Base-by-base conservation (phyloP, 164 flowering plant species). In the Piper longum region DNA sequence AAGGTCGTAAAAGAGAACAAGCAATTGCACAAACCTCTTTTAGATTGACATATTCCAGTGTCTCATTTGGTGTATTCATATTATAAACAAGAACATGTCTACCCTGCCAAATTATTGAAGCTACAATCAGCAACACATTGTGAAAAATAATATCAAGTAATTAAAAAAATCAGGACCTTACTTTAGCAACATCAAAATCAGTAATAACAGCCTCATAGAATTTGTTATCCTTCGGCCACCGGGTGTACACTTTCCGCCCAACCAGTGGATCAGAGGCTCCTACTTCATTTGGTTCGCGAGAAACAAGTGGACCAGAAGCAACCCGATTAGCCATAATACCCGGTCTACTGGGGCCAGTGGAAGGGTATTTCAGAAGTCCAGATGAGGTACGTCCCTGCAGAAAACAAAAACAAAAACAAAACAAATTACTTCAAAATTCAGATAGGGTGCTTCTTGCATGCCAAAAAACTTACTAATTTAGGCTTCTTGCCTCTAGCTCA, bases 171-270 rank as follows among this genome's bases (percentile, higher is more conserved):
- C 12, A 48, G 14, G 14, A 48, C 14, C 52, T 48, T 48, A 90
- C 97, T 83, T 86, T 84, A 60, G 56, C 71, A 6, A 85, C 75
- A 62, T 87, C 81, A 69, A 81, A 85, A 54, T 85, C 85, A 62
- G 91, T 80, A 70, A 92, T 82, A 66, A 86, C 80, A 77, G 96
- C 98, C 78, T 89, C 87, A 70, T 92, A 92, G 70, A 92, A 92
- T 69, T 80, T 80, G 72, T 86, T 85, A 75, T 91, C 95, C 51
- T 83, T 96, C 62, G 98, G 98, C 96, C 96, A 91, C 70, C 88
- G 82, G 11, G 87, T 92, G 89, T 79, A 76, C 63, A 92, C 88
- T 79, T 83, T 87, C 72, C 84, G 76, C 56, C 98, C 98, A 67
- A 87, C 69, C 42, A 87, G 72, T 44, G 85, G 77, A 73, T 83